These are phyloP conservation scores for Solanum lignicaule DNA, from an alignment of 257 asterid species.

Conservation along the genomic window DNA sequence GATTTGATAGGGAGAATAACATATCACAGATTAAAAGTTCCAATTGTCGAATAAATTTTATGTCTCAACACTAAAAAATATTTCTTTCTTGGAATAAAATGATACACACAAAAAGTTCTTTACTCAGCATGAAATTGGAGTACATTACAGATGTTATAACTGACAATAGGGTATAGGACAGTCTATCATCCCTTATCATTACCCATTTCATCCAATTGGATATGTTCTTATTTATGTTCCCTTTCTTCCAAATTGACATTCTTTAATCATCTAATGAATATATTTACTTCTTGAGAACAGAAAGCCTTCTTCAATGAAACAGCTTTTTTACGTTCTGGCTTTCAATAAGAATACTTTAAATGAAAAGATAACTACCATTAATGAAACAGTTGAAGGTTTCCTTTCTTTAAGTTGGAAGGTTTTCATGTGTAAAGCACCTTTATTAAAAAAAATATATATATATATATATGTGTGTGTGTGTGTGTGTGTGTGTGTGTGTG, in stretches of 20 bases:
- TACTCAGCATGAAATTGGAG: not conserved
- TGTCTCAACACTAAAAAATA: not conserved
- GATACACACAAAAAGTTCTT: not conserved
- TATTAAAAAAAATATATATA: not conserved
- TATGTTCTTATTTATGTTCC: not conserved
- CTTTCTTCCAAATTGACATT: not conserved
- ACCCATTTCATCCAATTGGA: not conserved
- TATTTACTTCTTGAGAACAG: not conserved
- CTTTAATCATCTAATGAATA: not conserved
- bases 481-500: no score
- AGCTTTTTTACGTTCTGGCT: not conserved
- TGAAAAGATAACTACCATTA: not conserved
- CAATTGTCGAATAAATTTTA: not conserved
- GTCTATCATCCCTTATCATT: not conserved
- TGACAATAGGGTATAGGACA: not conserved
- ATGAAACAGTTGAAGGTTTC: not conserved
- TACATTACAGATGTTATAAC: not conserved
- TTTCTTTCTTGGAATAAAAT: not conserved
- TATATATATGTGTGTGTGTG: fast-evolving
- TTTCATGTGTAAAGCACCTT: not conserved
- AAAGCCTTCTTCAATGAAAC: not conserved
- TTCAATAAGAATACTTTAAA: not conserved
- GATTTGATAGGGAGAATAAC: not conserved
- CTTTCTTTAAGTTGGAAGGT: not conserved
- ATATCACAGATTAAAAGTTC: not conserved